Conservation (phyloP, 2,329 filamentous ascomycete genomes). For the Fusarium subtropicale region DNA sequence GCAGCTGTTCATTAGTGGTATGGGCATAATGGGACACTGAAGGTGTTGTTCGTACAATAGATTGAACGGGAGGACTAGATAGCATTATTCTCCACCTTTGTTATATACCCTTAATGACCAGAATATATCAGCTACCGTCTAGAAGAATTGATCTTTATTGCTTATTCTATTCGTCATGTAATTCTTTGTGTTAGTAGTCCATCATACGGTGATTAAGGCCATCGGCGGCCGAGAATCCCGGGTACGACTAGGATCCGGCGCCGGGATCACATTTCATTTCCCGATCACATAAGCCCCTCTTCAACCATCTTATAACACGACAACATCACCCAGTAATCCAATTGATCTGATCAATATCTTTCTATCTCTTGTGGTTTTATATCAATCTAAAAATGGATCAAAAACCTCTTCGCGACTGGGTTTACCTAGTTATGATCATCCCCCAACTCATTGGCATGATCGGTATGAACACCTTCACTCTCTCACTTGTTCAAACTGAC, state of each 20-base stretch:
- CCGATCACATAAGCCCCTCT: not conserved
- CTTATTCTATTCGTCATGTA: not conserved
- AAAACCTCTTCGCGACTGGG: constrained; percentile 50
- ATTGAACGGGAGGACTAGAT: not conserved
- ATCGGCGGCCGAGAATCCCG: constrained; percentile 4
- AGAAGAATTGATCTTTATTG: not conserved
- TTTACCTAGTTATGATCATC: constrained; percentile 52
- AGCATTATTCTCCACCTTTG: not conserved
- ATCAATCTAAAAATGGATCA: constrained; percentile 33
- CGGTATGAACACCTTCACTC: constrained; percentile 42
- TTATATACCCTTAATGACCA: not conserved
- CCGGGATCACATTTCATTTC: constrained; percentile 35
- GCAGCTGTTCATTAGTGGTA: not conserved
- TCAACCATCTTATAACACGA: not conserved
- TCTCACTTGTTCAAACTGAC: constrained; percentile 12
- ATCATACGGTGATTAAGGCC: not conserved
- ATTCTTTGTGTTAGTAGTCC: no score
- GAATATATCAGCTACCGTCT: not conserved
- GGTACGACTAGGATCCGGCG: constrained; percentile 8
- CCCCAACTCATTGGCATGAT: constrained; percentile 54
- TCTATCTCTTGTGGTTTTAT: rapidly evolving
- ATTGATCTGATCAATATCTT: not conserved
- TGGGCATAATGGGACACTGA: not conserved
- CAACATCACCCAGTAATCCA: not conserved
- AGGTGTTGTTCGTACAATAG: not conserved